Evolutionary conservation across 495 filamentous ascomycete genomes (phyloP).

Genomic region (Talaromyces borbonicus): DNA sequence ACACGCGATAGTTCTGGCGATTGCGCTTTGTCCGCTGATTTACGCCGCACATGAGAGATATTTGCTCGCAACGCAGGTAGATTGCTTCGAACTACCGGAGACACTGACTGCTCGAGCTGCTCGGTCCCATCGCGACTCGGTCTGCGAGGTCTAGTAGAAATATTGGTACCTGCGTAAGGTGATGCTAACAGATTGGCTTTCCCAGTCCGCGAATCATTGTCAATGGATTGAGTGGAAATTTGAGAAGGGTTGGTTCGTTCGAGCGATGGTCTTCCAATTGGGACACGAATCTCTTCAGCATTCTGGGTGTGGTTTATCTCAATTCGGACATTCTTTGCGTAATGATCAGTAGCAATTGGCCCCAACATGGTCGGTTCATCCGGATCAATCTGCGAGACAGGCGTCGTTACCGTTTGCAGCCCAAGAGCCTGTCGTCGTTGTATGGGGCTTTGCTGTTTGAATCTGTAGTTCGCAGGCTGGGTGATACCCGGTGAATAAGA

Average conservation of each 20-base stretch:
- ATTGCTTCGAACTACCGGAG: slow-evolving; percentile 72
- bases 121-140: slow-evolving; percentile 78
- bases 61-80: slow-evolving; percentile 37
- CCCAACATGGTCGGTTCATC: slow-evolving; percentile 23
- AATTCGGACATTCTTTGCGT: slow-evolving; percentile 2
- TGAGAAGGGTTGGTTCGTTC: slow-evolving; percentile 32
- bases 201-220: background rate
- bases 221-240: background rate
- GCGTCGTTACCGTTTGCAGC: slow-evolving; percentile 40
- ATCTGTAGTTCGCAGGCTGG: slow-evolving; percentile 46
- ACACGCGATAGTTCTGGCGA: slow-evolving; percentile 7
- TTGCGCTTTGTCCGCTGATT: slow-evolving; percentile 26
- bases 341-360: slow-evolving; percentile 10
- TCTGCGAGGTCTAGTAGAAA: slow-evolving; percentile 34
- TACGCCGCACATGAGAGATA: slow-evolving; percentile 29
- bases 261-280: slow-evolving; percentile 51
- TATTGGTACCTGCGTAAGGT: background rate
- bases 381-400: slow-evolving; percentile 57
- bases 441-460: slow-evolving; percentile 54
- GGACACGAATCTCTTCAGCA: slow-evolving; percentile 18
- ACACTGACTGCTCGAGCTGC: slow-evolving; percentile 50
- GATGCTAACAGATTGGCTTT: background rate
- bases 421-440: slow-evolving; percentile 57
- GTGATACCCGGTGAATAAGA: slow-evolving; percentile 86
- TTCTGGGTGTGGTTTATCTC: slow-evolving; percentile 21